Base-by-base conservation (phyloP, 768 basidiomycete genomes). In the Boletus edulis region DNA sequence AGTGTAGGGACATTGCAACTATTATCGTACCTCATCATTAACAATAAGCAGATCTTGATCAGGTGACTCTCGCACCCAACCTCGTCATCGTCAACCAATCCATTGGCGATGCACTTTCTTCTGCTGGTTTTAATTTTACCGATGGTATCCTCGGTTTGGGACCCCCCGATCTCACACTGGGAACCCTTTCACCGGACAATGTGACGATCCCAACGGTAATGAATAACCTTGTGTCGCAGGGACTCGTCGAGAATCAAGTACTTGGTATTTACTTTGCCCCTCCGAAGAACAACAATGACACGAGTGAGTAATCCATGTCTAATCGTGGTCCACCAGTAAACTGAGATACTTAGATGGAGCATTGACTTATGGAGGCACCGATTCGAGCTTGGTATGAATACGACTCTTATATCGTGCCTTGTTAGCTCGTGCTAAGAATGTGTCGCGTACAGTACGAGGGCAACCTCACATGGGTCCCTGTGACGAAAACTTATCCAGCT, bases 401-500 rank as follows among this genome's bases (percentile, higher is more conserved):
- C 22, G 5, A 13, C 35, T 14, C 35, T 15, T n/a, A 17, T 24
- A 29, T n/a, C 18, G 9, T 40, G n/a, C 11, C 18, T 39, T 7
- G 3, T 41, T 32, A 17, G n/a, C 11, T 3, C 4, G 17, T 41
- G 9, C 11, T 59, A 15, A 55, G n/a, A n/a, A 14, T 58, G 32
- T n/a, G 1, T 46, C 29, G 12, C 38, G 14, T 40, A 14, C 35
- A 70, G 62, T 63, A 63, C 44, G 34, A 53, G n/a, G 69, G 71
- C 17, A 17, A 48, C 11, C 37, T 70, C 39, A 62, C 55, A 2
- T 67, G 65, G 53, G 46, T 40, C 34, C 67, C 62, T 15, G 37
- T 71, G 48, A 73, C 72, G 32, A 7, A 20, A 31, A 73, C 65
- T 20, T 22, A 2, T 13, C 68, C 68, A 8, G 54, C 71, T 2